phyloP scores from a whole-genome alignment of 2,329 filamentous ascomycete genomes.

The Ascochyta koolunga region DNA sequence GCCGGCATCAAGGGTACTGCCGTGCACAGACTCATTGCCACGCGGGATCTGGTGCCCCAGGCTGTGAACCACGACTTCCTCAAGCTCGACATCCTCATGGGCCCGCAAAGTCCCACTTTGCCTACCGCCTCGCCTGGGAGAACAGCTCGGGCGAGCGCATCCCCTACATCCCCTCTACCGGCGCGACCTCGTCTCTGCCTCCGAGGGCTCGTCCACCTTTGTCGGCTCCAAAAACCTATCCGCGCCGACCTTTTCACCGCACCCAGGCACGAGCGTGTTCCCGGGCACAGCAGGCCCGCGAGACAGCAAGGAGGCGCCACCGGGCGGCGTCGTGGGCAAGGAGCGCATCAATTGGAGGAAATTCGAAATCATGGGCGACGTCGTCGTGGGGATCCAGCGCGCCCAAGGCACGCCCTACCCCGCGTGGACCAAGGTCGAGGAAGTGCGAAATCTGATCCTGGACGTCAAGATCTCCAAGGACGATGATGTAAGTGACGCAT shows the following conservation, averaged over 20 bases:
- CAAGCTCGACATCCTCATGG: constrained; percentile 88
- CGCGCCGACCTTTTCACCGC: constrained; percentile 36
- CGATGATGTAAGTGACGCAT: constrained; percentile 75
- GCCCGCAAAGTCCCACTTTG: constrained; percentile 90
- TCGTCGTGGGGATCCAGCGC: constrained; percentile 86
- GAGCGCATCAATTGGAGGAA: constrained; percentile 95
- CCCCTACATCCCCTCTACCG: constrained; percentile 88
- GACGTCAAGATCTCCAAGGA: constrained; percentile 82
- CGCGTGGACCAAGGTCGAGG: constrained; percentile 71
- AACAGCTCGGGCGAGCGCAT: constrained; percentile 90
- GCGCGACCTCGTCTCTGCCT: constrained; percentile 87
- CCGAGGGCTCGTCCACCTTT: constrained; percentile 91
- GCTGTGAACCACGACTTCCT: constrained; percentile 83
- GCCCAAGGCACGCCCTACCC: constrained; percentile 86
- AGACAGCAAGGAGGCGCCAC: constrained; percentile 51
- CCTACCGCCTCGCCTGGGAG: constrained; percentile 97
- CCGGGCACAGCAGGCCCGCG: constrained; percentile 34
- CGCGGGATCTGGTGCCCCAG: constrained; percentile 73
- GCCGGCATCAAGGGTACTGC: constrained; percentile 90
- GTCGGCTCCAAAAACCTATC: constrained; percentile 62
- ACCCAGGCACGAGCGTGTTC: constrained; percentile 46
- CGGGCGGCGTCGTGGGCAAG: constrained; percentile 48
- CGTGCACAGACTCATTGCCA: constrained; percentile 82
- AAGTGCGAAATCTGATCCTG: constrained; percentile 75
- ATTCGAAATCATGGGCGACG: constrained; percentile 93